Evolutionary conservation across 176 grass and related monocot genomes (phyloP).

Genomic region (Tuctoria greenei): DNA sequence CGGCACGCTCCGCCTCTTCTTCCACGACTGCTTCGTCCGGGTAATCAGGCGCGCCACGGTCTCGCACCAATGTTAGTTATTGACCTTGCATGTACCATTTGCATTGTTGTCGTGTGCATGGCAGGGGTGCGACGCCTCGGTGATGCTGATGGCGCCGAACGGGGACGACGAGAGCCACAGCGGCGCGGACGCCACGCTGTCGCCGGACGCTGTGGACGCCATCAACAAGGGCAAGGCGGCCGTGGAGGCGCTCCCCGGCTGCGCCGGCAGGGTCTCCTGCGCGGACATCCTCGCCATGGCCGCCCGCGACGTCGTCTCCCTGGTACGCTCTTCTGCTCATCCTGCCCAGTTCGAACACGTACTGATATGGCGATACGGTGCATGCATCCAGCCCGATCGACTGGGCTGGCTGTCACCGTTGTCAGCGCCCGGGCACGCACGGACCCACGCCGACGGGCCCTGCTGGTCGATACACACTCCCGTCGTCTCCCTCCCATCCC

Average conservation of each 20-base stretch:
- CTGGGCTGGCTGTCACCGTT: neutral
- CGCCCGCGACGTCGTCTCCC: slow-evolving; percentile 76
- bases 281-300: slow-evolving; percentile 92
- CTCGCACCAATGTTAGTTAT: no score
- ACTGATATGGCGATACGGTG: neutral
- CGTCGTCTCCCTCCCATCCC: no score
- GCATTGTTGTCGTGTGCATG: no score
- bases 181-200: slow-evolving; percentile 75
- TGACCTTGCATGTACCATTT: no score
- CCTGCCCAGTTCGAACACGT: no score
- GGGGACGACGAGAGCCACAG: slow-evolving; percentile 74
- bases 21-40: slow-evolving; percentile 88
- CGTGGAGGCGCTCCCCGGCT: slow-evolving; percentile 64
- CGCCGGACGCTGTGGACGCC: slow-evolving; percentile 70
- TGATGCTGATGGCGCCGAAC: slow-evolving; percentile 62
- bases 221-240: slow-evolving; percentile 77
- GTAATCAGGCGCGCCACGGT: no score
- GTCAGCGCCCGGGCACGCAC: no score
- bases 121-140: slow-evolving; percentile 77
- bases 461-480: neutral
- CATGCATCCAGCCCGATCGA: neutral
- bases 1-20: slow-evolving; percentile 83
- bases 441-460: neutral
- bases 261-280: slow-evolving; percentile 78
- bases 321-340: slow-evolving; percentile 29